Percentiles rank a stretch among this genome's conserved stretches.
Evolutionary conservation across 768 basidiomycete species (phyloP).

Genomic region (Suillus subalutaceus): DNA sequence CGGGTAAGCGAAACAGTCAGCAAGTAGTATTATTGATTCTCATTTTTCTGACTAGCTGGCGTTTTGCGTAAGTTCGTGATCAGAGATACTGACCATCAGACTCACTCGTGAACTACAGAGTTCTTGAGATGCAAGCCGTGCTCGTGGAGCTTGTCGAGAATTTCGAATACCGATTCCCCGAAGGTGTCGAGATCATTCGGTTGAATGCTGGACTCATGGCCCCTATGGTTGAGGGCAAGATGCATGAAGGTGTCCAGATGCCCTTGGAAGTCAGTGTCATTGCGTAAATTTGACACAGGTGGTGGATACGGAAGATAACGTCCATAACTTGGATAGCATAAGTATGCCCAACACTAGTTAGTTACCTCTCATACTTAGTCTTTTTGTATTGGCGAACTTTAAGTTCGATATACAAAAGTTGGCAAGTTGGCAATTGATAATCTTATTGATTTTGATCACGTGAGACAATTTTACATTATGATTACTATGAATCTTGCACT

Average conservation of each 20-base stretch:
- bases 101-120: slow-evolving; percentile 17
- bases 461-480: too few relatives aligned
- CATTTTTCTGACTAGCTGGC: slow-evolving; percentile 10
- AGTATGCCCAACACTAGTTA: background rate
- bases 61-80: slow-evolving; percentile 16
- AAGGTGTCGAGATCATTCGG: slow-evolving; percentile 33
- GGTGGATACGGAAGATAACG: background rate
- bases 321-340: background rate
- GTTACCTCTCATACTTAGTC: background rate
- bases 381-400: too few relatives aligned
- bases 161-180: slow-evolving; percentile 37
- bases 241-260: slow-evolving; percentile 33
- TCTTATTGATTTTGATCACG: too few relatives aligned
- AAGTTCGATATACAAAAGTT: too few relatives aligned
- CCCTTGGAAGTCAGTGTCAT: slow-evolving; percentile 33
- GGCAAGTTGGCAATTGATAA: too few relatives aligned
- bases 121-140: slow-evolving; percentile 39
- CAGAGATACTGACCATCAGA: background rate
- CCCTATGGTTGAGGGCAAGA: slow-evolving; percentile 36
- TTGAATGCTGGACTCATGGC: slow-evolving; percentile 34
- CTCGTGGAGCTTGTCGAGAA: slow-evolving; percentile 38
- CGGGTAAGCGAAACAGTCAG: slow-evolving; percentile 9
- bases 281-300: slow-evolving; percentile 5
- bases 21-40: background rate
- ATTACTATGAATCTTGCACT: too few relatives aligned